Evolutionary conservation across 164 flowering plant genomes (phyloP), one percentile per base, ranked within the genome.

Genomic region (Stephania cephalantha): DNA sequence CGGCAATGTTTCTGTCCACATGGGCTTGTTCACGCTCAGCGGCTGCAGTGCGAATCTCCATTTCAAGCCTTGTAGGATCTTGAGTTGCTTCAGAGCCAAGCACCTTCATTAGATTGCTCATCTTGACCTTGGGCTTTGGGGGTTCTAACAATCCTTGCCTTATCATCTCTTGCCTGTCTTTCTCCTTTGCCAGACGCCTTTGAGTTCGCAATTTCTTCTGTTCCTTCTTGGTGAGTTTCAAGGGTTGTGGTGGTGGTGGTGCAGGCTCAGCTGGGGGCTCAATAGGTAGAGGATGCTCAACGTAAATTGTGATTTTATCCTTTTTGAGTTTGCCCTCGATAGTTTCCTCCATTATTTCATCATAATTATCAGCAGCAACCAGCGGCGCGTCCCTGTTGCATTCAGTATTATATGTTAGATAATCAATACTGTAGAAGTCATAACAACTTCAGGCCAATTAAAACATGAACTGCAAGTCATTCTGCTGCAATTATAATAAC

Each of bases 11-110:
- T 79, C 99, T 88, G 72, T 95, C 99, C 9, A 90, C 88, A 72
- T 95, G 99, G 66, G 99, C 99, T 79, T 92, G 98, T 75, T 95
- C 99, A 78, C 99, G 92, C 83, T 95, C 99, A 79, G 97, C 97
- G 76, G 99, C 99, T 71, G 99, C 99, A 78, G 83, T 88, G 31
- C 98, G 83, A 58, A 95, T 90, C 77, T 95, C 97, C 94, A 85
- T 95, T 82, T 95, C 99, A 69, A 95, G 90, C 79, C 80, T 85
- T 3, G 99, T 95, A 29, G 99, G 99, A 80, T 95, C 99, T 79
- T 93, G 99, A 46, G 99, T 95, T 7, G 98, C 99, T 89, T 95
- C 97, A 35, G 98, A 87, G 10, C 97, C 99, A 79, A 95, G 93
- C 61, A 95, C 98, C 82, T 88, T 95, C 98, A 93, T 93, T 61